Evolutionary conservation across 441 rosid species (phyloP), one percentile per base, ranked within the genome.

Genomic region (Melastoma candidum): DNA sequence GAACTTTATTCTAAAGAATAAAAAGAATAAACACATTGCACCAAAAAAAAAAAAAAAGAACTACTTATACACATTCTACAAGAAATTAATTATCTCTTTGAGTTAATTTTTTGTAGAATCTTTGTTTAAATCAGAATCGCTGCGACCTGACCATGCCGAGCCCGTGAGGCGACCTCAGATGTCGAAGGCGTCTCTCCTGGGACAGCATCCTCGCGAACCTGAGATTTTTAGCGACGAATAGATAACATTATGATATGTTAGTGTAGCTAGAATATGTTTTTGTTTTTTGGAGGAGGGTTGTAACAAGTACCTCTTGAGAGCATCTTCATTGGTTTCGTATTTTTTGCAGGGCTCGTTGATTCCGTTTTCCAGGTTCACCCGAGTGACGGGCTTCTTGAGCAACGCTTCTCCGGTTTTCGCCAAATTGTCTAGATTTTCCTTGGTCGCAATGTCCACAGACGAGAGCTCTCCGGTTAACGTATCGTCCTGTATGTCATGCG

Each of bases 331-430:
- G n/a, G 58, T 54, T 47, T 54, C 58, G 4, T 8, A 8, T 1
- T 12, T 11, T 26, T n/a, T 12, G 12, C 36, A 2, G 4, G 49
- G 51, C 44, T 57, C 29, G 46, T 0, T 26, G 44, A 58, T 52
- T 44, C 67, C 69, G 2, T 56, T 57, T 13, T 57, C 52, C 12
- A 57, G 39, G 52, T 57, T 57, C 52, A 47, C 52, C 3, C 52
- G 48, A 6, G 61, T 36, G 17, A 58, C 43, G 1, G 26, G 61
- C 54, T 58, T 58, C 47, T 58, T 58, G 53, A 58, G 45, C 5
- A 49, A 43, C 9, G 61, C 54, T 44, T 58, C 54, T 0, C 61
- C 48, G 26, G 43, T 27, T 41, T 44, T 49, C 39, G 48, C 54
- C 11, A 49, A 26, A 24, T 41, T 32, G 3, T 58, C 45, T 24